Conservation (phyloP, 1,284 basidiomycete genomes). For the Trametes hirsuta region DNA sequence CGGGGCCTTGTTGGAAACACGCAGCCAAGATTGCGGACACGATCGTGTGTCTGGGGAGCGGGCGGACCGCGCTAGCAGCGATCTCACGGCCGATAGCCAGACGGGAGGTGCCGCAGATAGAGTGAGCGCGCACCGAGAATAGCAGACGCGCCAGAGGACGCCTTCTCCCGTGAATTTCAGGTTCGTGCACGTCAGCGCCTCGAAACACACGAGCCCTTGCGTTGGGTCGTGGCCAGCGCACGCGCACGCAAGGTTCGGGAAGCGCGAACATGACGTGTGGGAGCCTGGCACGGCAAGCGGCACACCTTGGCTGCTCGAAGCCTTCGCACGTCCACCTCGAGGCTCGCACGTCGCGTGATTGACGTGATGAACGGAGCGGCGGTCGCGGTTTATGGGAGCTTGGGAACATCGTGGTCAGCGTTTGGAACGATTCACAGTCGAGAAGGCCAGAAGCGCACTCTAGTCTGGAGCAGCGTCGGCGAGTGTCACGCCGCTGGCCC, state of each 20-base stretch:
- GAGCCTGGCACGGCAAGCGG: slow-evolving; percentile 1
- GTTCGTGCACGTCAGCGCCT: background rate
- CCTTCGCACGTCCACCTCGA: slow-evolving; percentile 10
- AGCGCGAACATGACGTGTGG: background rate
- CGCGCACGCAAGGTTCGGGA: background rate
- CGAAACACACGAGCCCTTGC: background rate
- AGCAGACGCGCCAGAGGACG: background rate
- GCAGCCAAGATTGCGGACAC: background rate
- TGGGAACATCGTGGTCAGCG: slow-evolving; percentile 7
- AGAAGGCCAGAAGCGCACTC: slow-evolving; percentile 15
- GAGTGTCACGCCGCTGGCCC: background rate
- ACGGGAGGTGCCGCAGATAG: slow-evolving; percentile 1
- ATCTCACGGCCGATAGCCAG: background rate
- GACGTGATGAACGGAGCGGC: slow-evolving; percentile 22
- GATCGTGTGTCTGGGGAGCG: background rate
- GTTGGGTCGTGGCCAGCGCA: background rate
- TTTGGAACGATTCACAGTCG: slow-evolving; percentile 5
- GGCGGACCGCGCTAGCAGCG: slow-evolving; percentile 5
- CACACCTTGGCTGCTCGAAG: background rate
- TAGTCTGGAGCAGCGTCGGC: slow-evolving; percentile 1
- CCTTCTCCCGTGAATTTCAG: slow-evolving; percentile 15
- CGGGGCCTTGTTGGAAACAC: background rate
- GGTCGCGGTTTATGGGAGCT: slow-evolving; percentile 8
- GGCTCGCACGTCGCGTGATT: slow-evolving; percentile 13
- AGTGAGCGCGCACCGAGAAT: slow-evolving; percentile 9